phyloP scores from a whole-genome alignment of 75 land plant species.

The Selaginella tamariscina region DNA sequence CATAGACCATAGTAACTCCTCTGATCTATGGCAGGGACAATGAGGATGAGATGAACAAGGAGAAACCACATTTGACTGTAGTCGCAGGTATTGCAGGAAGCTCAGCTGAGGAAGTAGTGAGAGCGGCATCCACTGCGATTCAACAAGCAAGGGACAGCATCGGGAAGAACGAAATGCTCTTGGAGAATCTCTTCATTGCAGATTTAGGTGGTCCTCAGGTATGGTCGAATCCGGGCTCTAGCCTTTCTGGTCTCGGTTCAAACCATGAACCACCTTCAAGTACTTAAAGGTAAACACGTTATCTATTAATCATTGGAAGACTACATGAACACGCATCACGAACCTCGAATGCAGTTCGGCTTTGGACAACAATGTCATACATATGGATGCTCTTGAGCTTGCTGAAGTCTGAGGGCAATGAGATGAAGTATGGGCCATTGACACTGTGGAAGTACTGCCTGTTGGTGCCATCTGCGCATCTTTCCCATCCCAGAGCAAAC shows the following conservation, averaged over 20 bases:
- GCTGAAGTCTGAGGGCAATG: conserved; percentile 52
- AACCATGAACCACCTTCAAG: too few relatives aligned
- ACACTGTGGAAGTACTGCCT: conserved; percentile 55
- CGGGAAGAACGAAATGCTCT: not conserved
- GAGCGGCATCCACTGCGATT: not conserved
- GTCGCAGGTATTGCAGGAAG: not conserved
- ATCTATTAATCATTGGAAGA: too few relatives aligned
- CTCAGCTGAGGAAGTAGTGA: not conserved
- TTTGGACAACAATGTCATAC: conserved; percentile 82
- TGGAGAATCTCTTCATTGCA: not conserved
- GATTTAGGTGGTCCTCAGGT: not conserved
- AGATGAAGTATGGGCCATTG: conserved; percentile 44
- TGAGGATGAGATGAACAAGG: not conserved
- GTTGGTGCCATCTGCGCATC: conserved; percentile 30
- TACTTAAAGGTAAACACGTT: too few relatives aligned
- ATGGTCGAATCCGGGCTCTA: not conserved
- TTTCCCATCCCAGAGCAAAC: conserved; percentile 40
- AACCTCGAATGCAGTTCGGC: conserved; percentile 44
- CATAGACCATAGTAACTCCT: too few relatives aligned
- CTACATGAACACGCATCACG: conserved; percentile 33
- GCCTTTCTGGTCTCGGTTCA: not conserved
- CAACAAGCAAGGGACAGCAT: not conserved
- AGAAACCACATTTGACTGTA: not conserved
- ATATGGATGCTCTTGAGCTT: conserved; percentile 56
- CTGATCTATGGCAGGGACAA: too few relatives aligned